Base-by-base conservation (phyloP, 805 yeast species). In the Yarrowia deformans region DNA sequence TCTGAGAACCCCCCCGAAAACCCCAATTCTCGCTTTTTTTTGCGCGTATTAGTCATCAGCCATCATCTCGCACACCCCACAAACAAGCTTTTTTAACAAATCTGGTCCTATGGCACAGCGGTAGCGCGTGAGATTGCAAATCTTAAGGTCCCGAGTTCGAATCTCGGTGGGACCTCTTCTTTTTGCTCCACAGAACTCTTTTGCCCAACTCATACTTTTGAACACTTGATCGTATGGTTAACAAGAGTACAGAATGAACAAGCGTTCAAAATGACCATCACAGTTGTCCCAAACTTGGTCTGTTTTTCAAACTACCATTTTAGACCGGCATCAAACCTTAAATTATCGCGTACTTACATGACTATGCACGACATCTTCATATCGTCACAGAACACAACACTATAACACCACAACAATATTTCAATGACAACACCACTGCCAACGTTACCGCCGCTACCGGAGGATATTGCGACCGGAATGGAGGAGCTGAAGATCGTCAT, bases 91-190 rank as follows among this genome's bases (percentile, higher is more conserved):
- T 32, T 49, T 16, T 19, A 49, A 14, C 10, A 8, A 6, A 13
- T 14, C 60, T 4, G 60, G 60, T 54, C 60, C 60, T 39, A 54
- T 54, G 60, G 60, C 60, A 54, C 60, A 54, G 60, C 60, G 60
- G 60, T 54, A 54, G 60, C 60, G 60, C 60, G 60, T 54, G 60
- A 54, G 60, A 54, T 54, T 54, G 60, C 60, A 54, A 54, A 54
- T 54, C 60, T 54, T 54, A 54, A 54, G 60, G 60, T 54, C 60
- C 60, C 60, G 60, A 54, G 60, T 54, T 54, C 60, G 60, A 54
- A 54, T 54, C 60, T 54, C 60, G 60, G 60, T 54, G 45, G 60
- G 60, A 54, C 60, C 58, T 52, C 60, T 39, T 54, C 29, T 23
- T 35, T 54, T 54, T 54, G 56, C 39, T 4, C 29, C 29, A 23